phyloP scores from a whole-genome alignment of 257 asterid genomes.

The Lycium barbarum region DNA sequence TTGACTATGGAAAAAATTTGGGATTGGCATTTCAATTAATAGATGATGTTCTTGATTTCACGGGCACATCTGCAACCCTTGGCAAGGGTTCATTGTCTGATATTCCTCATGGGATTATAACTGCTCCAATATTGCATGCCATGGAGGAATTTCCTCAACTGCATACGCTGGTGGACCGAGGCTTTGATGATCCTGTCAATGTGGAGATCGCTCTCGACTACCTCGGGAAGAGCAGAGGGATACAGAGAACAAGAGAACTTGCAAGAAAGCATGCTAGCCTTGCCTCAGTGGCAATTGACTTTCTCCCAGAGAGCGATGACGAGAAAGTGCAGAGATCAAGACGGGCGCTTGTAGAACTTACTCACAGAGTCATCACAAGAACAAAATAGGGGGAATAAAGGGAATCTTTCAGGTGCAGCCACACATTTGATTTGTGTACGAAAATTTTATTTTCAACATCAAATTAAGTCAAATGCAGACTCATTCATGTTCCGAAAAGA shows the following conservation, averaged over 20 bases:
- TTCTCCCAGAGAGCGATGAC: slow-evolving; percentile 75
- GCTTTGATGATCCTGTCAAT: slow-evolving; percentile 74
- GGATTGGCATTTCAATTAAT: slow-evolving; percentile 95
- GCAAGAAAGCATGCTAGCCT: slow-evolving; percentile 83
- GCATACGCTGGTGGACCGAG: slow-evolving; percentile 60
- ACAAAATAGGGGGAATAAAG: slow-evolving; percentile 44
- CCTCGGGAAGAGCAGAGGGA: slow-evolving; percentile 80
- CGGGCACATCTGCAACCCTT: slow-evolving; percentile 87
- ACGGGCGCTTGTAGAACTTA: slow-evolving; percentile 79
- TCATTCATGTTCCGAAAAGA: no score
- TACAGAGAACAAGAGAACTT: slow-evolving; percentile 80
- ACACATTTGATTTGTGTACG: neutral
- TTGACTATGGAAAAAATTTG: slow-evolving; percentile 94
- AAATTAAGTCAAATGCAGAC: neutral
- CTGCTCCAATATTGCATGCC: slow-evolving; percentile 94
- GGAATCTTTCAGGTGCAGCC: slow-evolving; percentile 28
- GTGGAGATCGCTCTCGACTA: slow-evolving; percentile 83
- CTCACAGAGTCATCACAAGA: slow-evolving; percentile 83
- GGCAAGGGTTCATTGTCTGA: slow-evolving; percentile 98
- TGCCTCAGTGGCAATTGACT: slow-evolving; percentile 79
- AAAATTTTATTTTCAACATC: neutral
- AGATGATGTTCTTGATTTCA: slow-evolving; percentile 93
- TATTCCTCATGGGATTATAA: slow-evolving; percentile 90
- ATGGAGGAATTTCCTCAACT: slow-evolving; percentile 92
- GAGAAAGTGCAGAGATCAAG: slow-evolving; percentile 81